Evolutionary conservation across 1,284 basidiomycete species (phyloP).

Genomic region (Tilletiopsis washingtonensis): DNA sequence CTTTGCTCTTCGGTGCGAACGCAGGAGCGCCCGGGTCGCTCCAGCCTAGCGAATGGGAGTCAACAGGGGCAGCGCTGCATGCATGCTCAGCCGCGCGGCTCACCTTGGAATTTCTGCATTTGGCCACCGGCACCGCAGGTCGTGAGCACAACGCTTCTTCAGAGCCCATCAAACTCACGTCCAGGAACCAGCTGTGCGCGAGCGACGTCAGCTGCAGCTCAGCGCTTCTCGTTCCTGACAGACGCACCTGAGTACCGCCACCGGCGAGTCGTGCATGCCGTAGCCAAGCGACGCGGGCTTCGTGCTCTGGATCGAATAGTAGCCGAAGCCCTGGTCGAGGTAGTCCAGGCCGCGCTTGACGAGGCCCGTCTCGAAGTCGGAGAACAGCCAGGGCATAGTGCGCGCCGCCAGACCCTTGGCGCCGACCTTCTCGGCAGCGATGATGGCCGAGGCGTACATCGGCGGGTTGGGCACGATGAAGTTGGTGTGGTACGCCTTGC

Average conservation of each 20-base stretch:
- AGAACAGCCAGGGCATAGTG: conserved; percentile 11
- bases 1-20: conserved; percentile 11
- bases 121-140: too few relatives aligned
- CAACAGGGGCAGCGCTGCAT: too few relatives aligned
- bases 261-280: conserved; percentile 9
- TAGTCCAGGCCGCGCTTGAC: conserved; percentile 14
- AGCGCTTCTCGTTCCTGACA: too few relatives aligned
- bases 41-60: too few relatives aligned
- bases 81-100: too few relatives aligned
- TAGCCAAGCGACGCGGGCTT: conserved; percentile 13
- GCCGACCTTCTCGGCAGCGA: conserved; percentile 11
- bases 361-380: conserved; percentile 11
- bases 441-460: conserved; percentile 9
- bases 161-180: too few relatives aligned
- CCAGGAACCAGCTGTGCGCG: too few relatives aligned
- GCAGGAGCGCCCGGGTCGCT: conserved; percentile 30
- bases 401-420: conserved; percentile 3
- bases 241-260: conserved; percentile 6
- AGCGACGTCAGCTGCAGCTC: too few relatives aligned
- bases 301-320: conserved; percentile 5
- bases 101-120: conserved; percentile 29
- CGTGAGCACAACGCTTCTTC: too few relatives aligned
- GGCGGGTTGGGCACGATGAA: conserved; percentile 20
- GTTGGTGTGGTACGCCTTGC: conserved; percentile 31
- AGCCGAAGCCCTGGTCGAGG: conserved; percentile 12